Evolutionary conservation across 768 basidiomycete species (phyloP).

Genomic region (Plicaturopsis crispa): DNA sequence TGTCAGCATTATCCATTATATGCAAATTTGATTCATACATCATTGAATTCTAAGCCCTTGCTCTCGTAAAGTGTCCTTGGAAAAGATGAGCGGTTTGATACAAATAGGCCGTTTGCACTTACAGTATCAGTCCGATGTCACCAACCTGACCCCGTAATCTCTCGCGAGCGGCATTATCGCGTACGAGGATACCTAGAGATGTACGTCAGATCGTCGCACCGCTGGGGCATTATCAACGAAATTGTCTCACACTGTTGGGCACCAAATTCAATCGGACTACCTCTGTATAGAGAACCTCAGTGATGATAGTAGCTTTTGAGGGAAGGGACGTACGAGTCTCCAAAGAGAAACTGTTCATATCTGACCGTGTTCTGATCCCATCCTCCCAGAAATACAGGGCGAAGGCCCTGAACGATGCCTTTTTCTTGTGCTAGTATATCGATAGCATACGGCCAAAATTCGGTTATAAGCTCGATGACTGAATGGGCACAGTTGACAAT

Average conservation of each 20-base stretch:
- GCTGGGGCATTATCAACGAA: not conserved
- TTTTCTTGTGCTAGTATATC: constrained; percentile 49
- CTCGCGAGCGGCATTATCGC: constrained; percentile 44
- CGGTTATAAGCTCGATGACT: constrained; percentile 51
- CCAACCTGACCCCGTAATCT: constrained; percentile 45
- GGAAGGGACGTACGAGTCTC: constrained; percentile 29
- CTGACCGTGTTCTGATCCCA: constrained; percentile 33
- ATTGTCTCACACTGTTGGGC: constrained; percentile 59
- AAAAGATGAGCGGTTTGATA: not conserved
- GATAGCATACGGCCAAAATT: constrained; percentile 59
- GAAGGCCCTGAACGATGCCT: constrained; percentile 44
- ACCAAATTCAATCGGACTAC: constrained; percentile 48
- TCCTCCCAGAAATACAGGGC: constrained; percentile 50
- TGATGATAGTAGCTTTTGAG: not conserved
- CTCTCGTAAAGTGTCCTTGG: constrained; percentile 48
- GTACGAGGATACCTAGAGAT: constrained; percentile 57
- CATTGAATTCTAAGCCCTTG: constrained; percentile 64
- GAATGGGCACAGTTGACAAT: constrained; percentile 68
- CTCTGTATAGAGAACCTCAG: constrained; percentile 14
- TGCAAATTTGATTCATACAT: constrained; percentile 25
- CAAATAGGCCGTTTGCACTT: constrained; percentile 19
- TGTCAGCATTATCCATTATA: not conserved
- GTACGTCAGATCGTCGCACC: not conserved
- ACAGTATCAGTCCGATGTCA: constrained; percentile 54
- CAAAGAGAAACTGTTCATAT: constrained; percentile 54